A percentile compares a stretch with the other conserved stretches of the same genome.
Evolutionary conservation across 2,329 filamentous ascomycete genomes (phyloP).

Genomic region (Nannizziopsis barbatae): DNA sequence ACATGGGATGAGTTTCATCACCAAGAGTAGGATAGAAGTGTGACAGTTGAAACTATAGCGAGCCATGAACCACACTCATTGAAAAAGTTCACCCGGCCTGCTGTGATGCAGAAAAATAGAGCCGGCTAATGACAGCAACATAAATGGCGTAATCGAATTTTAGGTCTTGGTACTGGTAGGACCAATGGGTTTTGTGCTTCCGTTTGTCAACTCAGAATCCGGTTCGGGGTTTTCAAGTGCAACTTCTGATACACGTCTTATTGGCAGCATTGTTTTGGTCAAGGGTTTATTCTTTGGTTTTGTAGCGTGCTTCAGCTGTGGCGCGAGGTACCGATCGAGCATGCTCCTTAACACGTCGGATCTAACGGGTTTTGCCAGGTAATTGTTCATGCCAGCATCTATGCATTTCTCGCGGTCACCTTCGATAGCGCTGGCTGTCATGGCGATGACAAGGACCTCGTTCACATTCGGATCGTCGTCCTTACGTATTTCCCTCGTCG

Average conservation of each 20-base stretch:
- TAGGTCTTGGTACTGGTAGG: background rate
- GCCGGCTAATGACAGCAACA: too few relatives aligned
- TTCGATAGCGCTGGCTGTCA: constrained; percentile 91
- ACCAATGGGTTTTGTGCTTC: background rate
- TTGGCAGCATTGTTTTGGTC: background rate
- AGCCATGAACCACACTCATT: too few relatives aligned
- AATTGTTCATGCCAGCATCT: constrained; percentile 96
- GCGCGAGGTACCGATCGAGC: constrained; percentile 55
- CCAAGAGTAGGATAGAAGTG: too few relatives aligned
- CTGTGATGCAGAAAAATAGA: too few relatives aligned
- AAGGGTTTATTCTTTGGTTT: constrained; percentile 13
- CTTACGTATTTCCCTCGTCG: constrained; percentile 68
- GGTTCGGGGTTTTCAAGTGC: background rate
- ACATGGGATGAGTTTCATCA: too few relatives aligned
- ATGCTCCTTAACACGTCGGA: constrained; percentile 78
- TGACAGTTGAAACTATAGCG: too few relatives aligned
- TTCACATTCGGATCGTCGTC: constrained; percentile 66
- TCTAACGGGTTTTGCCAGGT: constrained; percentile 88
- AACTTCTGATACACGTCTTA: background rate
- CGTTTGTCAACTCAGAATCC: background rate
- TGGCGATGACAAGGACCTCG: constrained; percentile 83
- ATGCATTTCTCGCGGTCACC: constrained; percentile 90
- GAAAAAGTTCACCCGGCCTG: too few relatives aligned
- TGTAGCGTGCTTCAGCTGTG: constrained; percentile 25
- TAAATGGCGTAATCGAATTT: background rate